Base-by-base conservation (phyloP, 176 grass and related monocot genomes). In the Thinopyrum elongatum region DNA sequence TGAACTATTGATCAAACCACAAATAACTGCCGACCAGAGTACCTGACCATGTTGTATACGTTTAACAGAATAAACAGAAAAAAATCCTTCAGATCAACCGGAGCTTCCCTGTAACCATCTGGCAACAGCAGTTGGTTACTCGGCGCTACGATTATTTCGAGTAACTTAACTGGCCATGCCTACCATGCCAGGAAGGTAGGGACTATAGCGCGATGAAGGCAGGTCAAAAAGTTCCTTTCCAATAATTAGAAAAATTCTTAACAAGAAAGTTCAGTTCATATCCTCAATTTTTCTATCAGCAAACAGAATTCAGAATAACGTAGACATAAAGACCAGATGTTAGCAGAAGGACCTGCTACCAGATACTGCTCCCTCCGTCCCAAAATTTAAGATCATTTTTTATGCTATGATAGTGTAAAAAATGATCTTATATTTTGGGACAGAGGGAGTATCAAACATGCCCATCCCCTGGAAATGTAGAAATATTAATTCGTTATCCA, bases 121-220 rank as follows among this genome's bases (percentile, higher is more conserved):
- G 61, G 47, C 65, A 83, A 66, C 5, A 13, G 3, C 41, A 72
- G 53, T 75, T 66, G 68, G 19, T 85, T 73, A 25, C 72, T 78
- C 8, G 17, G 28, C 16, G 22, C 26, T 22, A 70, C 38, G 29
- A n/a, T 46, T 64, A 26, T 46, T 51, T 77, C 3, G 6, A 51
- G 53, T 64, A 84, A 88, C 53, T 29, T 5, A 65, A 29, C 22
- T 41, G 10, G 34, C 4, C 49, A 31, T 41, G 64, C 8, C 58
- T 81, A 55, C 3, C 15, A 29, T 29, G 23, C n/a, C 12, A n/a
- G 71, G 70, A 69, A 69, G 66, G 13, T 5, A 30, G 63, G 13
- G 6, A 65, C 63, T 30, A 8, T 31, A 65, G 63, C 14, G 14
- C 27, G 7, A 65, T 29, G 63, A 2, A 14, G 13, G 63, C 27